These are phyloP conservation scores for Eutypella sp. DNA, from an alignment of 2,329 filamentous ascomycete genomes.

Conservation along the genomic window DNA sequence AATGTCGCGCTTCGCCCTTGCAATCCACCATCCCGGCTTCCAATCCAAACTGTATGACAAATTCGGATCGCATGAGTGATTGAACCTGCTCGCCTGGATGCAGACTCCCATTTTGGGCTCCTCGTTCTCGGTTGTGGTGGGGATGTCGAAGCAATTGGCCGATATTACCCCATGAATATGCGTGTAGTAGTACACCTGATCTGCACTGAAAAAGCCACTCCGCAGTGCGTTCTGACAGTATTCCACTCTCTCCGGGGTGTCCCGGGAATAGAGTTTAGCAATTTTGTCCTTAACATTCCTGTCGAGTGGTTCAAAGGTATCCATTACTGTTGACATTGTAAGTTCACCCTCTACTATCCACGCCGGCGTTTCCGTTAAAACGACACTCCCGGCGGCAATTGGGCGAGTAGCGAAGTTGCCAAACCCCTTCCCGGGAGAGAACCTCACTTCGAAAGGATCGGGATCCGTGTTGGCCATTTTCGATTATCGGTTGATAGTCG, in stretches of 20 bases:
- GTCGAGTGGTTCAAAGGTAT: no score
- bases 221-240: no score
- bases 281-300: no score
- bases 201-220: no score
- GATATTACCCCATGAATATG: no score
- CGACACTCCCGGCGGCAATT: slow-evolving; percentile 3
- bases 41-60: not conserved
- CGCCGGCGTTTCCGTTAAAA: slow-evolving; percentile 2
- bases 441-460: slow-evolving; percentile 1
- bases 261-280: no score
- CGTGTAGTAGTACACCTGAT: no score
- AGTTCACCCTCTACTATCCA: not conserved
- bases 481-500: no score
- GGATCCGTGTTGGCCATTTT: not conserved
- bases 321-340: not conserved
- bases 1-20: slow-evolving; percentile 2
- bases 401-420: slow-evolving; percentile 7
- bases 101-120: slow-evolving; percentile 1
- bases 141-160: slow-evolving; percentile 4
- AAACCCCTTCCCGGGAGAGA: slow-evolving; percentile 1
- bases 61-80: slow-evolving; percentile 12
- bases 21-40: not conserved
- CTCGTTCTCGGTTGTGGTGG: not conserved
- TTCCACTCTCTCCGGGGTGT: no score
- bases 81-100: slow-evolving; percentile 7